Conservation (phyloP, 208 protist species). For the Borovskyia barvae region DNA sequence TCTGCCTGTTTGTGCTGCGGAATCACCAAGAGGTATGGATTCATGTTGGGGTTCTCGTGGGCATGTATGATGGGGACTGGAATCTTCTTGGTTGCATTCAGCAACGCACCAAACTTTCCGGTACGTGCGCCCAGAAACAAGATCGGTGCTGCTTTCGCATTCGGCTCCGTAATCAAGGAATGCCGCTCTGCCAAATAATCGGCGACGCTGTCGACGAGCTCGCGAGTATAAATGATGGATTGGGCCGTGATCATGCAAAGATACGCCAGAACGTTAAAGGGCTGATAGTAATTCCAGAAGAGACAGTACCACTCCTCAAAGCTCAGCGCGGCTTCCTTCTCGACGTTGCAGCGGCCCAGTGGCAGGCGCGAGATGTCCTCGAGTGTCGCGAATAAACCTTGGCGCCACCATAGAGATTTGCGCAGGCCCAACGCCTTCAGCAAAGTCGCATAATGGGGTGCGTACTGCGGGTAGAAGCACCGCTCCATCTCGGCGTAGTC, state of each 20-base stretch:
- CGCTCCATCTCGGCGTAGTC: conserved; percentile 79
- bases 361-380: conserved; percentile 87
- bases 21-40: conserved; percentile 86
- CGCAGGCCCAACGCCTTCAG: conserved; percentile 52
- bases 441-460: conserved; percentile 50
- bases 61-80: conserved; percentile 78
- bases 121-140: conserved; percentile 73
- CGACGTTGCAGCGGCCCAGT: conserved; percentile 67
- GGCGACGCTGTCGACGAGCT: conserved; percentile 71
- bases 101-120: conserved; percentile 71
- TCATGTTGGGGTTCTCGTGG: conserved; percentile 83
- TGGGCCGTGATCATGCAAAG: conserved; percentile 81
- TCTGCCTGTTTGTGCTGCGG: conserved; percentile 73
- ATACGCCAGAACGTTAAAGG: conserved; percentile 74
- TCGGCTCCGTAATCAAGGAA: conserved; percentile 55
- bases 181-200: conserved; percentile 80
- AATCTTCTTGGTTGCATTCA: conserved; percentile 77
- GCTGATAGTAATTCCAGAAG: conserved; percentile 89
- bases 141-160: conserved; percentile 76
- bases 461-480: conserved; percentile 81
- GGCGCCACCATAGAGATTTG: conserved; percentile 71
- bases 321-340: conserved; percentile 51
- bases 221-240: conserved; percentile 59
- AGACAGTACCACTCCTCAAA: conserved; percentile 90
- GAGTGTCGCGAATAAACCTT: conserved; percentile 60